These are phyloP conservation scores for Cinchona pubescens DNA, from an alignment of 257 asterid species.

Conservation along the genomic window DNA sequence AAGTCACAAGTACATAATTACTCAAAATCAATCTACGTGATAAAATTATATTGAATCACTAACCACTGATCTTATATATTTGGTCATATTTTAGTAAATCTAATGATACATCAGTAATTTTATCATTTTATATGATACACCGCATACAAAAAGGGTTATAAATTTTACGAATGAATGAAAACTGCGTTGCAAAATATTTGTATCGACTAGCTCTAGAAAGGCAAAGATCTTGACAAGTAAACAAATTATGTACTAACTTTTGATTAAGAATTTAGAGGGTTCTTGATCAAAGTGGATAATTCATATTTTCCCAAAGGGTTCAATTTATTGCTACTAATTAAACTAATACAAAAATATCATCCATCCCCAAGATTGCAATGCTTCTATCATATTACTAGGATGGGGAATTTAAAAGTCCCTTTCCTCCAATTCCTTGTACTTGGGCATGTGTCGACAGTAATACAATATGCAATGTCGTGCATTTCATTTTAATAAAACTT, in stretches of 20 bases:
- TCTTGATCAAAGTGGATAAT: neutral
- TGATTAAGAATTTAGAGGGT: neutral
- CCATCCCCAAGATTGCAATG: neutral
- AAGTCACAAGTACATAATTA: no score
- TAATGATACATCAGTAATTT: no score
- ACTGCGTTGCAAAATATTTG: neutral
- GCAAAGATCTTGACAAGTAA: neutral
- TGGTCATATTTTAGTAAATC: no score
- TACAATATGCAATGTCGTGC: no score
- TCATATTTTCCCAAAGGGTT: neutral
- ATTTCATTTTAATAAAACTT: neutral
- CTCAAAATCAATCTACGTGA: no score
- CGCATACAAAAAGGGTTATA: neutral
- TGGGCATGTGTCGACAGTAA: neutral
- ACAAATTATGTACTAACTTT: neutral
- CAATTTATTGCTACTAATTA: neutral
- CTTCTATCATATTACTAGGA: neutral
- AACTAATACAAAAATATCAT: neutral
- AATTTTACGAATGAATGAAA: neutral
- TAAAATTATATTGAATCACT: no score
- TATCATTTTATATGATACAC: no score
- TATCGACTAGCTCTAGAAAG: neutral
- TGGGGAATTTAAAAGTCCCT: neutral
- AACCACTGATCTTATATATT: no score
- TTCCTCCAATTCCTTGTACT: constrained; percentile 7